These are phyloP conservation scores for Saccharomycopsis lassenensis DNA, from an alignment of 805 yeast genomes.

Conservation along the genomic window DNA sequence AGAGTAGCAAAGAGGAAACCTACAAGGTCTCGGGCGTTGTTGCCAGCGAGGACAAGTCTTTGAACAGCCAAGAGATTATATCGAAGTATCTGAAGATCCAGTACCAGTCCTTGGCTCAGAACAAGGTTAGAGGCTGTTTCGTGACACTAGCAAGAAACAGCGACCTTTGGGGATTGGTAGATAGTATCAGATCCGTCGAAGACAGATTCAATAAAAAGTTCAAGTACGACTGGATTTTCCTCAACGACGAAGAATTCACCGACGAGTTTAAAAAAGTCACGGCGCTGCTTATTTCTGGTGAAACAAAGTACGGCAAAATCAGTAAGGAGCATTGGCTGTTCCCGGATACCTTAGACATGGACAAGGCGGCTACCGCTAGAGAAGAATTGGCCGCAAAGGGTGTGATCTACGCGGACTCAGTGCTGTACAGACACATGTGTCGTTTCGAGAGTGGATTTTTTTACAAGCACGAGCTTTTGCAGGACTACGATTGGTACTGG, in stretches of 20 bases:
- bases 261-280: conserved; percentile 58
- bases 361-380: conserved; percentile 55
- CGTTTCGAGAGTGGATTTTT: conserved; percentile 80
- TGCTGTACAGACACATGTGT: conserved; percentile 83
- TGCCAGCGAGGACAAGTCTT: neutral
- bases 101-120: neutral
- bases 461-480: conserved; percentile 57
- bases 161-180: conserved; percentile 47
- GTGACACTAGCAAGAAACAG: conserved; percentile 60
- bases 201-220: conserved; percentile 67
- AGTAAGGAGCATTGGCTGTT: conserved; percentile 78
- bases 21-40: neutral
- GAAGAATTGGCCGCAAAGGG: conserved; percentile 36
- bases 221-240: conserved; percentile 86
- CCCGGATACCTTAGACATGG: conserved; percentile 70
- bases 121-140: conserved; percentile 52
- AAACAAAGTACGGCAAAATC: conserved; percentile 58
- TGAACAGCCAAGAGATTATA: conserved; percentile 3
- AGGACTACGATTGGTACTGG: conserved; percentile 81
- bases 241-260: conserved; percentile 69
- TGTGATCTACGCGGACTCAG: conserved; percentile 65
- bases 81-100: conserved; percentile 2
- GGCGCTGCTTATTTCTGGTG: conserved; percentile 48
- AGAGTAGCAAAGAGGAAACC: neutral
- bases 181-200: conserved; percentile 60